phyloP scores from a whole-genome alignment of 139 green algal species.

The Chlamydomonas sphaeroides region DNA sequence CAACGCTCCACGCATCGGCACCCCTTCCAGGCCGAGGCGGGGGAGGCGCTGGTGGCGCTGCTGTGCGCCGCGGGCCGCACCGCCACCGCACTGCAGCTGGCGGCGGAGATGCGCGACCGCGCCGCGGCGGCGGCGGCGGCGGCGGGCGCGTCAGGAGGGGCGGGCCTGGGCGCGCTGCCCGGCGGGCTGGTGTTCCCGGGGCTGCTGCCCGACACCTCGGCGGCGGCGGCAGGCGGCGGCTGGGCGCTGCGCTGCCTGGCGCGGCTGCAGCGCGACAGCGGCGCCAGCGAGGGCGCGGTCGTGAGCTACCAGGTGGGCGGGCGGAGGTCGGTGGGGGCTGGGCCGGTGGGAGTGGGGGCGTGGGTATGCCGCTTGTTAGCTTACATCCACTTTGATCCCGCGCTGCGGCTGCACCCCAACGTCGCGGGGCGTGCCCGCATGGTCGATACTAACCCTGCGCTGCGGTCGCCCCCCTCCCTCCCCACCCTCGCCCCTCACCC shows the following conservation, averaged over 20 bases:
- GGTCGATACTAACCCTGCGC: too few species aligned
- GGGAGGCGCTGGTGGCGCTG: slow-evolving; percentile 61
- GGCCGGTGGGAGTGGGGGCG: background rate
- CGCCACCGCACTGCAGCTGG: slow-evolving; percentile 49
- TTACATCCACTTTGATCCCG: too few species aligned
- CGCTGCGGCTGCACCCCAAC: slow-evolving; percentile 46
- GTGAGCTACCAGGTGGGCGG: slow-evolving; percentile 31
- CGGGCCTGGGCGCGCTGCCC: background rate
- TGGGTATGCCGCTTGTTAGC: too few species aligned
- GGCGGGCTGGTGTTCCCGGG: background rate
- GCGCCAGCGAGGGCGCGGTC: slow-evolving; percentile 6
- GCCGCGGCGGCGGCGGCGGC: background rate
- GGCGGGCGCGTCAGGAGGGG: background rate
- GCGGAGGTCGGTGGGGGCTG: too few species aligned
- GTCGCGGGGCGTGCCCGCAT: slow-evolving; percentile 53
- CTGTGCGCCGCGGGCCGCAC: slow-evolving; percentile 38
- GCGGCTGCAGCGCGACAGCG: slow-evolving; percentile 14
- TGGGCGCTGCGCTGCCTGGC: slow-evolving; percentile 45
- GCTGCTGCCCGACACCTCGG: background rate
- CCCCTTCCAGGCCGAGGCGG: slow-evolving; percentile 44
- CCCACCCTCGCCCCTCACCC: background rate
- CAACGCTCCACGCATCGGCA: too few species aligned
- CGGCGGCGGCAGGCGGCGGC: background rate
- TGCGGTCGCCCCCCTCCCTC: background rate
- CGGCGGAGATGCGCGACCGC: slow-evolving; percentile 43